Evolutionary conservation across 139 green algal genomes (phyloP), one percentile per base, ranked within the genome.

Genomic region (Raphidocelis subcapitata): DNA sequence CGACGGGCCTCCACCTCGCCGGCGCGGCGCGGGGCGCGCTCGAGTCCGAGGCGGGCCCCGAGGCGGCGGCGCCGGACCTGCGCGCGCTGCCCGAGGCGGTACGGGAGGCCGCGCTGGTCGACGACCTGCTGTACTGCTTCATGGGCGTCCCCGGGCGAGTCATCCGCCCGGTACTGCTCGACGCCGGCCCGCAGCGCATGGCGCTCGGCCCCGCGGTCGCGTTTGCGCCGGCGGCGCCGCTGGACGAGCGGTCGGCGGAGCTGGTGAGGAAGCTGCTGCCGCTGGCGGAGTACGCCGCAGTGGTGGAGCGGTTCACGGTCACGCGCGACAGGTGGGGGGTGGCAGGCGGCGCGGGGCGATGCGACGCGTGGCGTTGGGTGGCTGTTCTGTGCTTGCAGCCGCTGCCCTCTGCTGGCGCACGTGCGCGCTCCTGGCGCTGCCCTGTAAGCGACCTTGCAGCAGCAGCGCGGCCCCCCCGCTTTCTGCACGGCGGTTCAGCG

Each of bases 111-210:
- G 59, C 71, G 77, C 74, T 97, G n/a, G 84, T 97, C 57, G 85
- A 93, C 47, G 93, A 97, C 76, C 72, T 98, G 69, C 82, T 98
- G 46, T 88, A 81, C 20, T 88, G 84, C 4, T 94, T 97, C 81
- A 80, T 93, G 81, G 92, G 93, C 15, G 64, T 89, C 10, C 84
- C 80, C 12, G 91, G 87, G 3, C 71, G 71, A 49, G 90, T 84
- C 52, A 60, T 96, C 2, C 23, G 59, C 33, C 73, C 79, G 31
- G 35, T 36, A 4, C 55, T 92, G 49, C 54, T 83, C 56, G 31
- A 49, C 52, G 52, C 3, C 20, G 52, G 23, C 20, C 12, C 12
- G 4, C 20, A 15, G 12, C 52, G 52, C 52, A 10, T 59, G 12
- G 16, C 29, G 29, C 59, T 16, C 20, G 24, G 77, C 24, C 60